Evolutionary conservation across 2,329 filamentous ascomycete genomes (phyloP).

Genomic region (Fusarium anguioides): DNA sequence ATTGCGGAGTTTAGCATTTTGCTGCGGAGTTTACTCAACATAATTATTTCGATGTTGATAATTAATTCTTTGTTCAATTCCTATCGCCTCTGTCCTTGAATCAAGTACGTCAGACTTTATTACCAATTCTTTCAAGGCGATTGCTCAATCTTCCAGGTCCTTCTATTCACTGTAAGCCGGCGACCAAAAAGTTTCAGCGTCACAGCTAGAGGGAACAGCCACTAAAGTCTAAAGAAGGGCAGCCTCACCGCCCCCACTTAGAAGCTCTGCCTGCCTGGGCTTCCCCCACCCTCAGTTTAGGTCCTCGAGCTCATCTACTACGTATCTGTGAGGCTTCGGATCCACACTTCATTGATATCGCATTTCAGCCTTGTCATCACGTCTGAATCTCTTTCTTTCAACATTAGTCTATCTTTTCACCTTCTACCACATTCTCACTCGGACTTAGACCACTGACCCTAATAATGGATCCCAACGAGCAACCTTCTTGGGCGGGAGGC

Average conservation of each 20-base stretch:
- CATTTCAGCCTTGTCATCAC: constrained; percentile 34
- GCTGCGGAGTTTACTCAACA: constrained; percentile 27
- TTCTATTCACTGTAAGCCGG: constrained; percentile 9
- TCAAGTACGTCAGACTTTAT: not conserved
- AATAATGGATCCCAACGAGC: constrained; percentile 60
- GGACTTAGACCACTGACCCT: not conserved
- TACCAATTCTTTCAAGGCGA: not conserved
- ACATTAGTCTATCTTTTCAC: constrained; percentile 8
- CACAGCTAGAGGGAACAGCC: constrained; percentile 31
- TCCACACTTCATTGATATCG: constrained; percentile 33
- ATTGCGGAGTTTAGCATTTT: constrained; percentile 29
- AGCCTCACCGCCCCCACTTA: constrained; percentile 45
- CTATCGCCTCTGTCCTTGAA: not conserved
- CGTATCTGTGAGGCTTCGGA: constrained; percentile 35
- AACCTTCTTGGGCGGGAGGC: constrained; percentile 53
- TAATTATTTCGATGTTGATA: not conserved
- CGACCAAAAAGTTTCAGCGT: constrained; percentile 29
- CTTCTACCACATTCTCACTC: not conserved
- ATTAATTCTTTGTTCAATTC: not conserved
- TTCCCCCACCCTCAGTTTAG: constrained; percentile 32
- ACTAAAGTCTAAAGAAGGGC: constrained; percentile 25
- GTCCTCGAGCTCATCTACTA: constrained; percentile 32
- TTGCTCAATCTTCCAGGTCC: constrained; percentile 19
- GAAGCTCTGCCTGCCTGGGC: constrained; percentile 15
- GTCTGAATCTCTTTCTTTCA: constrained; percentile 3